A percentile compares a stretch with the other conserved stretches of the same genome.
Evolutionary conservation across 352 stramenopile genomes (phyloP).

Genomic region (Pythium chondricola): DNA sequence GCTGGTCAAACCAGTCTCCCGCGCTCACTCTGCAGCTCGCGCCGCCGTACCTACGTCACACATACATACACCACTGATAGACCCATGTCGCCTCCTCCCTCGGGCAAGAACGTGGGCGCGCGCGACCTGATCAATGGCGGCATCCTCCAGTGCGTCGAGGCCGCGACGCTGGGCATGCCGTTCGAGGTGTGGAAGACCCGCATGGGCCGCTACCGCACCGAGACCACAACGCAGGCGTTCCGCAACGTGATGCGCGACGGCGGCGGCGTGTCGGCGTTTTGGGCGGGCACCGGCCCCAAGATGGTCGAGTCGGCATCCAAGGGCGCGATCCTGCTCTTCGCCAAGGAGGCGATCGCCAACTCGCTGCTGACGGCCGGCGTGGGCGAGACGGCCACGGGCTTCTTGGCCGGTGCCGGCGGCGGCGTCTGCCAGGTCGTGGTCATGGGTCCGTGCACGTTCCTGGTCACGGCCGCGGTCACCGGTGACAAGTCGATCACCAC

Average conservation of each 20-base stretch:
- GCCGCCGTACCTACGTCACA: too few species aligned
- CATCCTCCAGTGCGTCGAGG: constrained; percentile 85
- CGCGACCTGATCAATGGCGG: constrained; percentile 79
- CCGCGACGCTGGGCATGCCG: constrained; percentile 86
- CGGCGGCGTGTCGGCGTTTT: constrained; percentile 78
- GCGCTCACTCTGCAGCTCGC: too few species aligned
- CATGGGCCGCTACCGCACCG: constrained; percentile 85
- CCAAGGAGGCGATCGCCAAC: constrained; percentile 84
- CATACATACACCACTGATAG: too few species aligned
- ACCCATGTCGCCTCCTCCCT: constrained; percentile 45
- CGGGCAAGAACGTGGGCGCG: constrained; percentile 75
- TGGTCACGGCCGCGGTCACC: constrained; percentile 87
- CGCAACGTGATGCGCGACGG: constrained; percentile 85
- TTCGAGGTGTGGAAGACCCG: constrained; percentile 93
- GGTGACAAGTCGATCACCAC: constrained; percentile 87
- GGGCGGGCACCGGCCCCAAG: constrained; percentile 85
- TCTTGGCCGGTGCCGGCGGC: constrained; percentile 75
- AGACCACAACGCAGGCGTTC: constrained; percentile 81
- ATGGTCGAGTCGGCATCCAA: constrained; percentile 90
- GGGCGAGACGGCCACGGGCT: constrained; percentile 59
- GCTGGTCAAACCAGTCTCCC: too few species aligned
- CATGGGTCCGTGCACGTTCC: constrained; percentile 89
- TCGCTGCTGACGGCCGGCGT: constrained; percentile 70
- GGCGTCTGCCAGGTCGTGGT: constrained; percentile 87
- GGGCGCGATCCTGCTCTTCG: constrained; percentile 86